These are phyloP conservation scores for Glycine soja DNA, from an alignment of 306 rosid species.

Conservation along the genomic window DNA sequence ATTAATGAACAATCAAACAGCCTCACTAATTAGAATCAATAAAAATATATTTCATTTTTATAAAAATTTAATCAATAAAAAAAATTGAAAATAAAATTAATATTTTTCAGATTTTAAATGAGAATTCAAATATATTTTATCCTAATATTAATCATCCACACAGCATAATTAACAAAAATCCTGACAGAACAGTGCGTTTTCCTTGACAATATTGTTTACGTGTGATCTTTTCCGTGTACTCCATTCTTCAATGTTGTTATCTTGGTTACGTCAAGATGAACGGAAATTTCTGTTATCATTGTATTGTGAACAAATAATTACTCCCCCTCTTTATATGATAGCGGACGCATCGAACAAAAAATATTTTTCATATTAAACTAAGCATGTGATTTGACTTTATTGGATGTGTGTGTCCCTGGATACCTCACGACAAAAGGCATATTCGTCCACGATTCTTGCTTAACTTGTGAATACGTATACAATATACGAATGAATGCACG, in stretches of 20 bases:
- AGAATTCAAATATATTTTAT: no score
- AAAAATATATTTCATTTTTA: no score
- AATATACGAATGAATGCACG: not conserved
- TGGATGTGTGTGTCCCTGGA: not conserved
- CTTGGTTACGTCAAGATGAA: not conserved
- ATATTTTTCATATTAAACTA: not conserved
- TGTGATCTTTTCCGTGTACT: not conserved
- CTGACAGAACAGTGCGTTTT: no score
- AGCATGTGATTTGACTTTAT: slow-evolving; percentile 10
- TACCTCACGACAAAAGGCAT: slow-evolving; percentile 29
- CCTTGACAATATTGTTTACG: not conserved
- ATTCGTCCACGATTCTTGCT: slow-evolving; percentile 12
- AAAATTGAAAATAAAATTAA: no score
- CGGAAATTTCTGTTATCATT: not conserved
- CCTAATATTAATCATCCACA: no score
- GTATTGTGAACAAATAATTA: not conserved
- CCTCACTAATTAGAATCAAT: no score
- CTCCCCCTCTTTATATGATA: not conserved
- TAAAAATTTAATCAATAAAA: no score
- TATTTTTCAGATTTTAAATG: no score
- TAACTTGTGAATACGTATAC: not conserved
- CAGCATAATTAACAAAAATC: no score
- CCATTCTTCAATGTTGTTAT: not conserved
- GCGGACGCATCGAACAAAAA: not conserved
- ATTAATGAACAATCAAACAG: no score